Base-by-base conservation (phyloP, 2,329 filamentous ascomycete genomes). In the Lachnellula arida region DNA sequence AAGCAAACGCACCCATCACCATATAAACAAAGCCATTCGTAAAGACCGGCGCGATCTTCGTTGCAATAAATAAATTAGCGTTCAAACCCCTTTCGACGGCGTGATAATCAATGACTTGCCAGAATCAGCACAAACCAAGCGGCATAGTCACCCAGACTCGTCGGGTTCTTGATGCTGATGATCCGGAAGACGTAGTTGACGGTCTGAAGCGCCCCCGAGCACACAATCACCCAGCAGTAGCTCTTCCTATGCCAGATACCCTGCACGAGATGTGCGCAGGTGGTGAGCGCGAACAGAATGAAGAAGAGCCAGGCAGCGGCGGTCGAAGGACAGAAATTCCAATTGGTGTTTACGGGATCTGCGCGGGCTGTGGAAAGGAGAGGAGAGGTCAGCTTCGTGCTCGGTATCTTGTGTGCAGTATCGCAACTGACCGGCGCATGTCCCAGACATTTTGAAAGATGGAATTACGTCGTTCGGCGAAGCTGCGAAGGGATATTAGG, bases 141-240 rank as follows among this genome's bases (percentile, higher is more conserved):
- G 71, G 71, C 11, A 64, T 54, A 11, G 69, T 72, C 1, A 70
- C 67, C 40, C 68, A 68, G 0, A 57, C 56, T 0, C 51, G 74
- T 68, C 51, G 76, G 75, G 34, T 78, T 57, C 23, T 69, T 69
- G 2, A 76, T 72, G 15, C 70, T 71, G 1, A 76, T 60, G 0
- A 72, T 63, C 28, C 76, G 74, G 17, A 75, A 60, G 6, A 73
- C 58, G 60, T 70, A 79, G 9, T 71, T 70, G 1, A 65, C 62
- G n/a, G 71, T 63, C 61, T 79, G 75, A 75, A 75, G 78, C 0
- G 62, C 25, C 3, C 63, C 62, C 8, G 72, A 76, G 67, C 78
- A 74, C 43, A 76, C 70, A 9, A 79, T 70, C 3, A 63, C 57
- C 60, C 60, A 62, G 42, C 52, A 48, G n/a, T 57, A 53, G 52